These are phyloP conservation scores for Rhodotorula glutinis DNA, from an alignment of 1,284 basidiomycete species.

Conservation along the genomic window DNA sequence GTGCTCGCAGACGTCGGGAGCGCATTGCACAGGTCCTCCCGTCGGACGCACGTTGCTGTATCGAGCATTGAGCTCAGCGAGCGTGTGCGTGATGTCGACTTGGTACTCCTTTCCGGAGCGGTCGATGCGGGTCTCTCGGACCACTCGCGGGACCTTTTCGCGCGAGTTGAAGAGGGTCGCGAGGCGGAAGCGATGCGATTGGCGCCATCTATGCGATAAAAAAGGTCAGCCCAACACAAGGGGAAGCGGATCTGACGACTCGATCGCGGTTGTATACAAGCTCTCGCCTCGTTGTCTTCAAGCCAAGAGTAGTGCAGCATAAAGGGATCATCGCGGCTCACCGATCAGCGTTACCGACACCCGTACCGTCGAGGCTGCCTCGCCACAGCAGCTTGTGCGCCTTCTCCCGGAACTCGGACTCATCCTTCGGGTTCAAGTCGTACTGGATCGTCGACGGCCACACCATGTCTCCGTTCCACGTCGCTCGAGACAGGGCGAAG, in stretches of 20 bases:
- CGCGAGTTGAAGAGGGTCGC: conserved; percentile 14
- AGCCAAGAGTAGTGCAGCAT: too few species aligned
- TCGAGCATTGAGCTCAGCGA: conserved; percentile 7
- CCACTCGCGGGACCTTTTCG: not conserved
- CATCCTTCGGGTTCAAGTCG: conserved; percentile 30
- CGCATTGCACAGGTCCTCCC: conserved; percentile 16
- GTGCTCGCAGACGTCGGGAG: conserved; percentile 17
- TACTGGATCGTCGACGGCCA: conserved; percentile 43
- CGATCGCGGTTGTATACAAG: too few species aligned
- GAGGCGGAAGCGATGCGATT: conserved; percentile 15
- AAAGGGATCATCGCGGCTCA: too few species aligned
- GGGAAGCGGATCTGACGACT: too few species aligned
- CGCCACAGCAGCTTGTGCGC: conserved; percentile 49
- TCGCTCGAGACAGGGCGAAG: conserved; percentile 2
- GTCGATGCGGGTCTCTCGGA: conserved; percentile 6
- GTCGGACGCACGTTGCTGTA: conserved; percentile 13
- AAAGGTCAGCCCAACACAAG: too few species aligned
- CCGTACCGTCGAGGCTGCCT: conserved; percentile 49
- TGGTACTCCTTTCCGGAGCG: conserved; percentile 9
- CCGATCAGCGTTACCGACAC: conserved; percentile 9
- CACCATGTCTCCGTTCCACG: conserved; percentile 3
- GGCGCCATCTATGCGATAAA: not conserved
- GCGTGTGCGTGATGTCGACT: conserved; percentile 18
- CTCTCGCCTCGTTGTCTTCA: too few species aligned
- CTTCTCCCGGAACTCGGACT: conserved; percentile 49